These are phyloP conservation scores for Juncus inflexus DNA, from an alignment of 176 grass and related monocot species.

Conservation along the genomic window DNA sequence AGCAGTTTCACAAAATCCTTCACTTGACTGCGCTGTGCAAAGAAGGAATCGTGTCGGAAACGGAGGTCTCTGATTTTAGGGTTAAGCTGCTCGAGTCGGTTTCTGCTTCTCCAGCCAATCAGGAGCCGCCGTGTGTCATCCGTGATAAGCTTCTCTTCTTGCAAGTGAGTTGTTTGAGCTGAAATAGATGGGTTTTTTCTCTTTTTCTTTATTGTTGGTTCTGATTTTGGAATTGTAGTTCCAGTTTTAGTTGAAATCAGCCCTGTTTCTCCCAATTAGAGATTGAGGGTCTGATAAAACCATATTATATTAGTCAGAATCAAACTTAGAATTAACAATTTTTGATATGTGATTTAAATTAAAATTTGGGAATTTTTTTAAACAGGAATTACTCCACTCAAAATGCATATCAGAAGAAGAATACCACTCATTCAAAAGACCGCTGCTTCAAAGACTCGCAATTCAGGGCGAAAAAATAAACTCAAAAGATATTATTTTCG, in stretches of 20 bases:
- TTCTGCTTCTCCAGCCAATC: slow-evolving; percentile 37
- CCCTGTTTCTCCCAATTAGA: background rate
- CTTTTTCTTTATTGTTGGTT: background rate
- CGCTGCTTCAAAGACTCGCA: slow-evolving; percentile 67
- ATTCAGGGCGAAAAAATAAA: slow-evolving; percentile 63
- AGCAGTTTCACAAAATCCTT: slow-evolving; percentile 92
- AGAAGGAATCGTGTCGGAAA: slow-evolving; percentile 78
- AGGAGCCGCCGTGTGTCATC: slow-evolving; percentile 47
- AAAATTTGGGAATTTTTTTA: background rate
- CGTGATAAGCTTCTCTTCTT: slow-evolving; percentile 93
- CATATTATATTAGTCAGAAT: background rate
- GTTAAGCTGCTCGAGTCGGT: slow-evolving; percentile 54
- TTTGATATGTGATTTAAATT: too few species aligned
- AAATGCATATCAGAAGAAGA: slow-evolving; percentile 73
- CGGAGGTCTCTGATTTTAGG: slow-evolving; percentile 68
- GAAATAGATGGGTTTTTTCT: background rate
- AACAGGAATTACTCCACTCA: slow-evolving; percentile 64
- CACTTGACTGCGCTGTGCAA: slow-evolving; percentile 67
- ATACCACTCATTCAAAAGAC: slow-evolving; percentile 76
- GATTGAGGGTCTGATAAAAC: background rate
- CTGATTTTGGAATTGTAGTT: too few species aligned
- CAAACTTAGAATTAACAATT: background rate
- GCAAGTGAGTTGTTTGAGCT: slow-evolving; percentile 35
- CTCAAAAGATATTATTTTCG: slow-evolving; percentile 48
- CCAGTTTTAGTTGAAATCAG: background rate